Conservation (phyloP, 371 early-diverging fungal genomes). For the Mortierella sp. region DNA sequence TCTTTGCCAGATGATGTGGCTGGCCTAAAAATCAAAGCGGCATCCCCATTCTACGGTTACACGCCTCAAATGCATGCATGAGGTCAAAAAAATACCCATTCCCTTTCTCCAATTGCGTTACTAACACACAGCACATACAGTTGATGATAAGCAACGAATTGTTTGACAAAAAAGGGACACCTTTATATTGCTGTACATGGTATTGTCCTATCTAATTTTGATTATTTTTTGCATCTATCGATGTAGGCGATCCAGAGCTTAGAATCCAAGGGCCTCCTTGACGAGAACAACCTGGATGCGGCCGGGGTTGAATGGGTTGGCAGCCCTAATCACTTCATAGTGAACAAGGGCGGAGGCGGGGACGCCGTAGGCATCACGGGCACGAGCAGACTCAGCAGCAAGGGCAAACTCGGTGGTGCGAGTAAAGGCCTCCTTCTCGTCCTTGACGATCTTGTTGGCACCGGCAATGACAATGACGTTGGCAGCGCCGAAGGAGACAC, state of each 20-base stretch:
- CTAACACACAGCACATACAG: neutral
- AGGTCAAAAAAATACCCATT: neutral
- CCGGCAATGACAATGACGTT: slow-evolving; percentile 59
- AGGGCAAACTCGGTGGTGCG: slow-evolving; percentile 55
- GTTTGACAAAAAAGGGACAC: neutral
- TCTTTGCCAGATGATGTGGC: neutral
- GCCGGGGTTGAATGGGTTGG: slow-evolving; percentile 52
- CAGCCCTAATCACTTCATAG: slow-evolving; percentile 49
- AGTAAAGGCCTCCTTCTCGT: slow-evolving; percentile 46
- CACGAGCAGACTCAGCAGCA: slow-evolving; percentile 58
- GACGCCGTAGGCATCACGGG: slow-evolving; percentile 54
- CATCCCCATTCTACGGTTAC: neutral
- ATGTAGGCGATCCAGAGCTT: slow-evolving; percentile 6
- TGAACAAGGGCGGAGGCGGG: slow-evolving; percentile 51
- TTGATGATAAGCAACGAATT: neutral
- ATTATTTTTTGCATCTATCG: neutral
- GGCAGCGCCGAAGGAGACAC: slow-evolving; percentile 50
- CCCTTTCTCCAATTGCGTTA: neutral
- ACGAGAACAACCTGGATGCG: slow-evolving; percentile 58
- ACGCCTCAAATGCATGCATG: neutral
- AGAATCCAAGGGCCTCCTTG: slow-evolving; percentile 59
- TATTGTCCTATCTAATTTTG: neutral
- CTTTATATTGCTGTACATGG: slow-evolving; percentile 10
- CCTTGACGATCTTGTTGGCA: slow-evolving; percentile 62
- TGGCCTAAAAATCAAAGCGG: neutral